These are phyloP conservation scores for Pholiota molesta DNA, from an alignment of 768 basidiomycete species.

Conservation along the genomic window DNA sequence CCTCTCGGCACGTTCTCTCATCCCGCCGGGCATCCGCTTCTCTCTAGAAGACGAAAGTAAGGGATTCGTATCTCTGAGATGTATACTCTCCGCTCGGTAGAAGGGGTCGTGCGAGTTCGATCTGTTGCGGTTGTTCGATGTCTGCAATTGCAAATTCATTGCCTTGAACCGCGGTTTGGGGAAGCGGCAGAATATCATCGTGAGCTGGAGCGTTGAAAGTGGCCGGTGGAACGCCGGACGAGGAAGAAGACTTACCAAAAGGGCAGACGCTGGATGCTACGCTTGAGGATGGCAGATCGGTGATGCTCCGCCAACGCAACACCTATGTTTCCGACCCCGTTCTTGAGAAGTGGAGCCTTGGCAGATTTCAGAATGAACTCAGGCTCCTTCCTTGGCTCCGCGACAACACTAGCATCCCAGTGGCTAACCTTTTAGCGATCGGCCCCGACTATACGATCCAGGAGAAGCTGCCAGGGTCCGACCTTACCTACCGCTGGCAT, in stretches of 20 bases:
- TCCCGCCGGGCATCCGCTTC: too few relatives aligned
- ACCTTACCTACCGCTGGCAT: neutral
- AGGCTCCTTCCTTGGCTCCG: neutral
- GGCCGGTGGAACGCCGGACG: slow-evolving; percentile 17
- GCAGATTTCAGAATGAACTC: neutral
- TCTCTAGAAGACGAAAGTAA: too few relatives aligned
- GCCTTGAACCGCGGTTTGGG: slow-evolving; percentile 70
- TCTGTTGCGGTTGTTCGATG: slow-evolving; percentile 66
- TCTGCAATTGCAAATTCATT: slow-evolving; percentile 65
- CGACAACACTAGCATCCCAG: neutral
- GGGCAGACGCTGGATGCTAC: neutral
- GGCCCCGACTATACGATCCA: neutral
- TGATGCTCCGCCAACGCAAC: neutral
- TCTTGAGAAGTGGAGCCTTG: neutral
- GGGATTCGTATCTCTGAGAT: too few relatives aligned
- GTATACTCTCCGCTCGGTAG: too few relatives aligned
- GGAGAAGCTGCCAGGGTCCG: neutral
- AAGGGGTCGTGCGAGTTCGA: too few relatives aligned
- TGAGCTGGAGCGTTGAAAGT: slow-evolving; percentile 20
- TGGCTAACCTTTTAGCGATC: neutral
- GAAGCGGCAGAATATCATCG: slow-evolving; percentile 29
- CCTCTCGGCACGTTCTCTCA: too few relatives aligned
- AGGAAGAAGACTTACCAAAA: slow-evolving; percentile 11
- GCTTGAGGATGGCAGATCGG: neutral
- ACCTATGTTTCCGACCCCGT: neutral